Evolutionary conservation across 2,329 filamentous ascomycete species (phyloP).

Genomic region (Claviceps sp.): DNA sequence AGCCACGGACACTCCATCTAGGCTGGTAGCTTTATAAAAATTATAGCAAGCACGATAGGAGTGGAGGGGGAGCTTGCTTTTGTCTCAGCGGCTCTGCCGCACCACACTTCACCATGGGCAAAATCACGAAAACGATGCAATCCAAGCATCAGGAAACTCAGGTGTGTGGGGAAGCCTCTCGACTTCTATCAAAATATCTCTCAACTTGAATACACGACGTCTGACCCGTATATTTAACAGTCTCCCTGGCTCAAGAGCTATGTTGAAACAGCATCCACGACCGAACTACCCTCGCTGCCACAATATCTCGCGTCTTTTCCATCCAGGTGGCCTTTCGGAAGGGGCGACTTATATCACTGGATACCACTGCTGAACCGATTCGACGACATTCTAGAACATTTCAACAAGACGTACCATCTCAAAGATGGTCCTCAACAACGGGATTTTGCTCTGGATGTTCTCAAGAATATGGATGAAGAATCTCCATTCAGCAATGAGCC

Average conservation of each 20-base stretch:
- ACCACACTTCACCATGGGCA: conserved; percentile 47
- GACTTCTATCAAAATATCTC: not conserved
- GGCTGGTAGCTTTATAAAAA: conserved; percentile 25
- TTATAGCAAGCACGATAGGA: conserved; percentile 27
- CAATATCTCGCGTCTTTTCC: conserved; percentile 68
- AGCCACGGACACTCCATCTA: conserved; percentile 18
- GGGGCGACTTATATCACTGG: conserved; percentile 97
- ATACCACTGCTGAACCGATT: conserved; percentile 89
- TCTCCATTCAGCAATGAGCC: conserved; percentile 36
- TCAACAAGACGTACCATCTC: conserved; percentile 69
- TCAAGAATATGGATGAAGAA: conserved; percentile 43
- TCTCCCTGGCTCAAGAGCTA: conserved; percentile 80
- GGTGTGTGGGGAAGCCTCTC: conserved; percentile 28
- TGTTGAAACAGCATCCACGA: conserved; percentile 54
- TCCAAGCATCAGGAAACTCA: conserved; percentile 53
- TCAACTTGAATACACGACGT: not conserved
- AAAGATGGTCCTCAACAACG: conserved; percentile 66
- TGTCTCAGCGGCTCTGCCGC: conserved; percentile 45
- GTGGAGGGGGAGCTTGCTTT: conserved; percentile 42
- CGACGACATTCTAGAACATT: conserved; percentile 72
- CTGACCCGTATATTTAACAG: conserved; percentile 28
- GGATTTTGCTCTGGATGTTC: conserved; percentile 55
- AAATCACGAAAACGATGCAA: conserved; percentile 55
- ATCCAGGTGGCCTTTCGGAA: conserved; percentile 83
- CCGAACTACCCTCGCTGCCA: conserved; percentile 64